Evolutionary conservation across 2,329 filamentous ascomycete species (phyloP).

Genomic region (Cordyceps farinosa): DNA sequence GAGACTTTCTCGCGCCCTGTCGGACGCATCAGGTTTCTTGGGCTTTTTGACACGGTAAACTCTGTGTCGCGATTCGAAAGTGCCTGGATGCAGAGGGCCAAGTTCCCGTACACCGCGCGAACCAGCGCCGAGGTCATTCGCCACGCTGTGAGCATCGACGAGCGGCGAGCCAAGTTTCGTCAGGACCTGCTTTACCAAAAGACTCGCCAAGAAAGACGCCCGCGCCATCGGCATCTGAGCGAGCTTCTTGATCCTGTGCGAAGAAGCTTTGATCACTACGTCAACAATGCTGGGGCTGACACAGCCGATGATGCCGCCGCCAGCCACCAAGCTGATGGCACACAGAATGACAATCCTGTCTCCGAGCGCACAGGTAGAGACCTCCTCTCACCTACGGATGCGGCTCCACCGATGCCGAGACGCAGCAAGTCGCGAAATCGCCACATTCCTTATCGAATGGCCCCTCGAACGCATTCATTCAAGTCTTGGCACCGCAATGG

Average conservation of each 20-base stretch:
- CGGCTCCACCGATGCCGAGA: constrained; percentile 11
- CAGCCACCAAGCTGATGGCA: neutral
- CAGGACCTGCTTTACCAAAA: constrained; percentile 64
- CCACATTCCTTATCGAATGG: constrained; percentile 41
- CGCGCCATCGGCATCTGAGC: constrained; percentile 25
- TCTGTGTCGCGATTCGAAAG: constrained; percentile 74
- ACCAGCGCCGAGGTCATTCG: constrained; percentile 60
- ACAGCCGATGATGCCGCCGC: neutral
- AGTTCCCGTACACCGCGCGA: constrained; percentile 65
- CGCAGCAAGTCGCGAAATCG: constrained; percentile 18
- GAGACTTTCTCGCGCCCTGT: constrained; percentile 78
- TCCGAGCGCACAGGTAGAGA: neutral
- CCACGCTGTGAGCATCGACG: constrained; percentile 68
- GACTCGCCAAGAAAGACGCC: constrained; percentile 17
- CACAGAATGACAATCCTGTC: neutral
- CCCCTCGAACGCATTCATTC: constrained; percentile 27
- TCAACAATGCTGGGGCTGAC: neutral
- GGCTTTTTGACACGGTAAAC: constrained; percentile 80
- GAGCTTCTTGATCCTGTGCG: constrained; percentile 22
- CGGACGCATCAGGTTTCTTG: constrained; percentile 69
- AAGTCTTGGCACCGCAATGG: constrained; percentile 1
- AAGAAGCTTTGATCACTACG: constrained; percentile 19
- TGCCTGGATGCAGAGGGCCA: constrained; percentile 73
- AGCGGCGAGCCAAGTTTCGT: constrained; percentile 67
- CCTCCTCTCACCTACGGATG: constrained; percentile 4